Evolutionary conservation across 106 monocot species (phyloP), one percentile per base, ranked within the genome.

Genomic region (Cymbidium sinense): DNA sequence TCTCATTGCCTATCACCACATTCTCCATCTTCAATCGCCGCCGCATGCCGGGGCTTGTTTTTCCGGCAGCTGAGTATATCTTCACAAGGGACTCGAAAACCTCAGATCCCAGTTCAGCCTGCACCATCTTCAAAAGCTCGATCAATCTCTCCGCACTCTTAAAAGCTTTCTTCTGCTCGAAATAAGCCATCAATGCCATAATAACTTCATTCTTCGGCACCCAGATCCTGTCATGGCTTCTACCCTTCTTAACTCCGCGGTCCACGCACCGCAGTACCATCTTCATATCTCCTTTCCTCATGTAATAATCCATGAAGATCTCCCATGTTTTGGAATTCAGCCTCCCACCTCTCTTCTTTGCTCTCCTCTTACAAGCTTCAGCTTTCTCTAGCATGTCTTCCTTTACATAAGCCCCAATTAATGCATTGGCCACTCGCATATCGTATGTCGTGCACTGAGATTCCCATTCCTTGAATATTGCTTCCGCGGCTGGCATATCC

Each of bases 401-500:
- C 70, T 86, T 85, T 43, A 75, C 43, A 79, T 99, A 99, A 17
- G 85, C 99, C 36, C 74, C 75, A 37, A 99, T 79, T 54, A 99
- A 62, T 2, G 83, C 92, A 81, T 99, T 99, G 2, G 84, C 94
- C 34, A 99, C 84, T 3, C 95, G 85, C 44, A 99, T 85, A 78
- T 99, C 99, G 79, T 92, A 89, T 8, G 77, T 84, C 4, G 84
- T 78, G 82, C 87, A 87, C n/a, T 87, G 84, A 3, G 89, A 81
- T 81, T 99, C 92, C 99, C 99, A 99, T 81, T 99, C 99, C 77
- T 91, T 99, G 51, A 92, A 99, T 47, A 87, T 90, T 37, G 88
- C 70, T 51, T 99, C 99, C 9, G 92, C 94, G 77, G 87, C 95
- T 10, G 94, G 79, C 55, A 99, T 73, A 76, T 99, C 99, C 28